Percentiles rank a stretch among this genome's conserved stretches.
Evolutionary conservation across 2,329 filamentous ascomycete species (phyloP).

Genomic region (Sclerotinia trifoliorum): DNA sequence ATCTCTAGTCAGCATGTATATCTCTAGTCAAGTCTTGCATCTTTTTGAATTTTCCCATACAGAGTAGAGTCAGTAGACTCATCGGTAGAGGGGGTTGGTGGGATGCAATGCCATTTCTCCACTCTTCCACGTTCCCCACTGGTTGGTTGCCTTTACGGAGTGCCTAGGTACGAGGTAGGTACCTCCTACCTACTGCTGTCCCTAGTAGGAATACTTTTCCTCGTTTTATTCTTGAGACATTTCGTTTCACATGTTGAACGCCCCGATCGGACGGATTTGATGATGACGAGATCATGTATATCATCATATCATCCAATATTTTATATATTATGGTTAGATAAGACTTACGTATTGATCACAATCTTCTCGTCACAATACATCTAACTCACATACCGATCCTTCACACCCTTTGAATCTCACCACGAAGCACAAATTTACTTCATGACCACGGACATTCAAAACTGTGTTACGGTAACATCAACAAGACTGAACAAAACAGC

Average conservation of each 20-base stretch:
- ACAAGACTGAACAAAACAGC: no score
- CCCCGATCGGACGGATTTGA: neutral
- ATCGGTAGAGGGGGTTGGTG: neutral
- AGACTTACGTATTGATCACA: neutral
- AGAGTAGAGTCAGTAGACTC: no score
- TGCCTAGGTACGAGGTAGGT: no score
- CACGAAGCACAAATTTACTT: neutral
- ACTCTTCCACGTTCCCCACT: neutral
- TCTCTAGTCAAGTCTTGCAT: no score
- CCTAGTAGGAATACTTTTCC: no score
- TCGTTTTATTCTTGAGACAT: slow-evolving; percentile 6
- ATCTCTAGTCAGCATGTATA: no score
- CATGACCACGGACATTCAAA: slow-evolving; percentile 3
- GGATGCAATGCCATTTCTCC: neutral
- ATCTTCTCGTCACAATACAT: neutral
- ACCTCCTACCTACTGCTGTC: neutral
- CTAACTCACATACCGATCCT: neutral
- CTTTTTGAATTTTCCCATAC: no score
- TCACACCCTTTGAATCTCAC: neutral
- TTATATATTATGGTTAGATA: no score
- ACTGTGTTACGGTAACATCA: neutral
- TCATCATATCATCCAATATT: neutral
- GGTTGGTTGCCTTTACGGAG: neutral
- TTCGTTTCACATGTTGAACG: neutral
- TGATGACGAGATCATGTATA: neutral